phyloP scores from a whole-genome alignment of 129 eudicot species.

The Tagetes erecta region DNA sequence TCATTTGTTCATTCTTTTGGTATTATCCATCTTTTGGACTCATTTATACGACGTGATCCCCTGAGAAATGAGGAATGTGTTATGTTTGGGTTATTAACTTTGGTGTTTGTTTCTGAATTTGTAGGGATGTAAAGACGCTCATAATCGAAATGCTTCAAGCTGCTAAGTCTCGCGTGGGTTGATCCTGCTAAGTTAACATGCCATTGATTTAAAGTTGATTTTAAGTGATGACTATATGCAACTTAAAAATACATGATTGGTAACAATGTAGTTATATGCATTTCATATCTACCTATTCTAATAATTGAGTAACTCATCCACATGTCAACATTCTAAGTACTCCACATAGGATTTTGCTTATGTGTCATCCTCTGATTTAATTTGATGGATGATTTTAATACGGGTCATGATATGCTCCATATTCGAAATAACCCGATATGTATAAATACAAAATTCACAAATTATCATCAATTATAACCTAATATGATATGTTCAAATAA shows the following conservation, averaged over 20 bases:
- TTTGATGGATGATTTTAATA: too few species aligned
- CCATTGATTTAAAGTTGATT: not conserved
- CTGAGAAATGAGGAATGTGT: not conserved
- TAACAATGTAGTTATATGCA: not conserved
- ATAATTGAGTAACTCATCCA: too few species aligned
- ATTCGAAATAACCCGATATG: too few species aligned
- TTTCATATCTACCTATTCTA: too few species aligned
- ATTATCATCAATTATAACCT: too few species aligned
- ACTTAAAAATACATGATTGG: not conserved
- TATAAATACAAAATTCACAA: too few species aligned
- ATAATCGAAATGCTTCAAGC: slow-evolving; percentile 94
- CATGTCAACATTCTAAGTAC: too few species aligned
- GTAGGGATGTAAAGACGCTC: slow-evolving; percentile 83
- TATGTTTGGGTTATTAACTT: not conserved
- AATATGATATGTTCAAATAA: too few species aligned
- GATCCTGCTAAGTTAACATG: slow-evolving; percentile 16
- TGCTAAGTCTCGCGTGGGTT: slow-evolving; percentile 43
- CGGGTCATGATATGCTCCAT: too few species aligned
- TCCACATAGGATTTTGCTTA: too few species aligned
- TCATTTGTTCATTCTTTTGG: not conserved
- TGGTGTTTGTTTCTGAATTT: not conserved
- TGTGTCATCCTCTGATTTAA: too few species aligned
- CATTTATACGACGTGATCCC: not conserved
- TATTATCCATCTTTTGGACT: not conserved
- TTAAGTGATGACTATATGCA: not conserved